Conservation (phyloP, 2,329 filamentous ascomycete genomes). For the Pseudodiploospora longispora region DNA sequence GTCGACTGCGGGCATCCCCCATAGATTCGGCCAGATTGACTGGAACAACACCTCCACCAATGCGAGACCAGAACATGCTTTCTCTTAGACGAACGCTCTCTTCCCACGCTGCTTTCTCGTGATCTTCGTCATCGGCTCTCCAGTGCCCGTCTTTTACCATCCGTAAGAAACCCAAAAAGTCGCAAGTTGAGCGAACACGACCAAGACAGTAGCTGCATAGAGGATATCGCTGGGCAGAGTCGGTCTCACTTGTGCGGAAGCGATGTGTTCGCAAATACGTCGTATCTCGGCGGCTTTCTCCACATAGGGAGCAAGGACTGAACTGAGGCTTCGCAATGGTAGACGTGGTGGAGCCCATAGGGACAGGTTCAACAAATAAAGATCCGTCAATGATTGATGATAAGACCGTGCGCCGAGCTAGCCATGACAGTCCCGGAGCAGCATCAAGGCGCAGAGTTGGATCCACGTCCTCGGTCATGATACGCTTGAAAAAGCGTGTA, state of each 20-base stretch:
- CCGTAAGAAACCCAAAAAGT: slow-evolving; percentile 84
- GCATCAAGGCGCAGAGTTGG: slow-evolving; percentile 84
- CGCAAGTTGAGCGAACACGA: slow-evolving; percentile 79
- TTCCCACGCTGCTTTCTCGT: slow-evolving; percentile 86
- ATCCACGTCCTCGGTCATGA: slow-evolving; percentile 83
- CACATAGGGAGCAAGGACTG: slow-evolving; percentile 78
- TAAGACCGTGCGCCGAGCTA: slow-evolving; percentile 78
- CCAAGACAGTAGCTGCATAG: slow-evolving; percentile 82
- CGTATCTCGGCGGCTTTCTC: slow-evolving; percentile 66
- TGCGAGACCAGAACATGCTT: slow-evolving; percentile 93
- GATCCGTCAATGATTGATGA: slow-evolving; percentile 76
- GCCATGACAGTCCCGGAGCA: slow-evolving; percentile 87
- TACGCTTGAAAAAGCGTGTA: slow-evolving; percentile 88
- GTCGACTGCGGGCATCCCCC: slow-evolving; percentile 25
- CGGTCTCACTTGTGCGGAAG: slow-evolving; percentile 81
- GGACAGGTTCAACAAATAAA: slow-evolving; percentile 82
- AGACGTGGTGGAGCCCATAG: slow-evolving; percentile 45
- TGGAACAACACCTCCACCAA: slow-evolving; percentile 86
- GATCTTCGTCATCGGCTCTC: slow-evolving; percentile 73
- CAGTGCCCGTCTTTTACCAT: slow-evolving; percentile 91
- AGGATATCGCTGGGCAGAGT: slow-evolving; percentile 80
- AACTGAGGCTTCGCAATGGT: slow-evolving; percentile 43
- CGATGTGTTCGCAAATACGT: slow-evolving; percentile 72
- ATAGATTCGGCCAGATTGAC: slow-evolving; percentile 27
- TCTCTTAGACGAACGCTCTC: slow-evolving; percentile 85